Conservation (phyloP, 768 basidiomycete species). For the Lactifluus echinatus region DNA sequence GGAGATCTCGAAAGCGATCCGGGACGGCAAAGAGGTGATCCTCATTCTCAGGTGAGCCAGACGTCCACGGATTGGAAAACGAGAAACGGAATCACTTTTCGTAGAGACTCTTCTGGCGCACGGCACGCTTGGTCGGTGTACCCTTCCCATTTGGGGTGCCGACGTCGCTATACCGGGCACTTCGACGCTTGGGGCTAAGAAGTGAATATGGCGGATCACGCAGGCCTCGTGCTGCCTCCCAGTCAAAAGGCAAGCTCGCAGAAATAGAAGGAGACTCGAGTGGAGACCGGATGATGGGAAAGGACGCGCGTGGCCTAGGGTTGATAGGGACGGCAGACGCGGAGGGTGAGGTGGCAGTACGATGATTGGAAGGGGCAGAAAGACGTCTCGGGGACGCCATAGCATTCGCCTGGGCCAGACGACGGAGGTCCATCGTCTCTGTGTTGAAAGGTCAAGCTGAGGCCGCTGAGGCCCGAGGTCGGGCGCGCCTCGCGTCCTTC, state of each 20-base stretch:
- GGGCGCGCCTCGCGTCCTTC: slow-evolving; percentile 2
- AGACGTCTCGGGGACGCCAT: slow-evolving; percentile 33
- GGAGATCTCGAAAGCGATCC: slow-evolving; percentile 68
- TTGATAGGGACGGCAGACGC: slow-evolving; percentile 28
- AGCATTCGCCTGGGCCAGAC: slow-evolving; percentile 41
- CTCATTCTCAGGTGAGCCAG: slow-evolving; percentile 30
- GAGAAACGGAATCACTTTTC: slow-evolving; percentile 42
- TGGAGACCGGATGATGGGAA: slow-evolving; percentile 47
- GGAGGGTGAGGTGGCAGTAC: slow-evolving; percentile 26
- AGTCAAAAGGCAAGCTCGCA: slow-evolving; percentile 73
- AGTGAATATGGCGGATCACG: slow-evolving; percentile 67
- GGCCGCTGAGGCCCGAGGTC: too few species aligned
- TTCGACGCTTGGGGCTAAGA: slow-evolving; percentile 41
- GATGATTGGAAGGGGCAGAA: slow-evolving; percentile 6
- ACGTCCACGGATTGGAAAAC: background rate
- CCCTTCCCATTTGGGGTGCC: slow-evolving; percentile 25
- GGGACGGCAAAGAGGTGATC: slow-evolving; percentile 56
- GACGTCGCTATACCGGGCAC: slow-evolving; percentile 30
- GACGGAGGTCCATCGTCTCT: slow-evolving; percentile 51
- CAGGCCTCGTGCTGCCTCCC: slow-evolving; percentile 71
- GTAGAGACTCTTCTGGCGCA: slow-evolving; percentile 56
- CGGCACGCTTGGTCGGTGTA: slow-evolving; percentile 42
- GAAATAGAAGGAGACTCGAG: slow-evolving; percentile 65
- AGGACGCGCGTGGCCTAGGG: slow-evolving; percentile 37
- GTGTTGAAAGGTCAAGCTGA: background rate